These are phyloP conservation scores for Saxophila tyrrhenica DNA, from an alignment of 495 filamentous ascomycete species.

Conservation along the genomic window DNA sequence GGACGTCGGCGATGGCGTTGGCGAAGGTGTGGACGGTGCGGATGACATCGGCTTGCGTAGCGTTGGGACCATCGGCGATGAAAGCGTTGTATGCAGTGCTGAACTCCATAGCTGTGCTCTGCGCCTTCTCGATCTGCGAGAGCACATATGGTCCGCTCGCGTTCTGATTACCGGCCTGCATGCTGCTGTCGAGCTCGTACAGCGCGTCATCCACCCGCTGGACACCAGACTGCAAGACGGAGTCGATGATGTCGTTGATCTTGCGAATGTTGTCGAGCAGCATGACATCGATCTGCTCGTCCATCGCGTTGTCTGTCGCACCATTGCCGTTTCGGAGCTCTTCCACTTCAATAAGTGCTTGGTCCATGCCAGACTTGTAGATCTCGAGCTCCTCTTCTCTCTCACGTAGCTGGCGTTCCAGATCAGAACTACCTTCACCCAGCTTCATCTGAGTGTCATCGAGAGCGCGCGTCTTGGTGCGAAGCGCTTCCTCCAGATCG, in stretches of 20 bases:
- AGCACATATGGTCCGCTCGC: constrained; percentile 91
- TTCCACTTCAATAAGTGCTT: constrained; percentile 81
- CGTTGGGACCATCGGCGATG: constrained; percentile 92
- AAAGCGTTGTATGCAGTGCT: constrained; percentile 96
- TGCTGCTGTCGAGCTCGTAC: constrained; percentile 92
- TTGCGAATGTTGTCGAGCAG: constrained; percentile 76
- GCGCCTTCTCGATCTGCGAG: constrained; percentile 93
- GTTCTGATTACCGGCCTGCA: constrained; percentile 98
- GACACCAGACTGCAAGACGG: constrained; percentile 85
- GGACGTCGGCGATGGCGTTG: constrained; percentile 82
- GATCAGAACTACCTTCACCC: constrained; percentile 70
- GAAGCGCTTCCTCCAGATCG: constrained; percentile 83
- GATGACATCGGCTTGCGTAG: constrained; percentile 81
- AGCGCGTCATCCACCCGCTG: constrained; percentile 91
- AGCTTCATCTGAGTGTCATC: constrained; percentile 72
- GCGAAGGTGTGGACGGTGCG: constrained; percentile 83
- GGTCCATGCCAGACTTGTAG: constrained; percentile 93
- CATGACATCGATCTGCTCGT: constrained; percentile 81
- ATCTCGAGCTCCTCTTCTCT: constrained; percentile 97
- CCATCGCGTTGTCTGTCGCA: constrained; percentile 68
- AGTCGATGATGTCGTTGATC: constrained; percentile 96
- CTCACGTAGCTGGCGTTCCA: constrained; percentile 70
- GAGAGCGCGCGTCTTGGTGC: constrained; percentile 75
- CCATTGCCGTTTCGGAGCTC: constrained; percentile 58
- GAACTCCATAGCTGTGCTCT: constrained; percentile 88